Conservation (phyloP, 2,329 filamentous ascomycete genomes). For the Zasmidium cellare region DNA sequence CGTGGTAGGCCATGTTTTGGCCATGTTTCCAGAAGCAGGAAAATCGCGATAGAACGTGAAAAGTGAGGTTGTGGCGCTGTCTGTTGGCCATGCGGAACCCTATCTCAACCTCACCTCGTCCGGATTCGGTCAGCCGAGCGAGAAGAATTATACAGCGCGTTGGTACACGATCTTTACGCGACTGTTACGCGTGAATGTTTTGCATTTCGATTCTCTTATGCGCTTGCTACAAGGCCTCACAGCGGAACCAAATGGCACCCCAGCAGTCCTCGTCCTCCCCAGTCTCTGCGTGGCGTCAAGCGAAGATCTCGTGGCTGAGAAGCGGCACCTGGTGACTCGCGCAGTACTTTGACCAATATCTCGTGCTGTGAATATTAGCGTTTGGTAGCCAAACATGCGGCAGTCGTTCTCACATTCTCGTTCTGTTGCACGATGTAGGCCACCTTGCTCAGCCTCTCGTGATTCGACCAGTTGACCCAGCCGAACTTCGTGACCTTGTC, state of each 20-base stretch:
- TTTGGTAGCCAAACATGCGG: neutral
- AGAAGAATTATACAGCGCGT: neutral
- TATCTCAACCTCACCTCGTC: constrained; percentile 7
- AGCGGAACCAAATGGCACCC: constrained; percentile 87
- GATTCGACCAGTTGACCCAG: constrained; percentile 77
- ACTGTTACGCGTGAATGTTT: neutral
- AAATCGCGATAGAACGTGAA: neutral
- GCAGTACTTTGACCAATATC: constrained; percentile 67
- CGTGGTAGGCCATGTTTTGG: constrained; percentile 6
- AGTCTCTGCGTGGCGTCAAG: constrained; percentile 74
- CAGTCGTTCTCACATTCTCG: constrained; percentile 67
- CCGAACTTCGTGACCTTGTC: constrained; percentile 86
- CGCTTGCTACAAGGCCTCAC: constrained; percentile 44
- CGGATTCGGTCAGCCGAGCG: neutral
- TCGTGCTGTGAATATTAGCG: constrained; percentile 54
- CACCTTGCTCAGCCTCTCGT: constrained; percentile 81
- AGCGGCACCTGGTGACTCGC: constrained; percentile 55
- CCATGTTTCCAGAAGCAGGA: neutral
- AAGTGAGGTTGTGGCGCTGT: neutral
- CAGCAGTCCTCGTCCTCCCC: constrained; percentile 86
- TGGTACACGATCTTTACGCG: neutral
- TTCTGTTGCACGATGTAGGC: constrained; percentile 88
- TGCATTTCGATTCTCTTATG: too few relatives aligned
- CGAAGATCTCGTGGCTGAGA: constrained; percentile 63
- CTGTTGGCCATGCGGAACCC: neutral